Conservation (phyloP, 2,329 filamentous ascomycete genomes). For the Aspergillus novoparasiticus region DNA sequence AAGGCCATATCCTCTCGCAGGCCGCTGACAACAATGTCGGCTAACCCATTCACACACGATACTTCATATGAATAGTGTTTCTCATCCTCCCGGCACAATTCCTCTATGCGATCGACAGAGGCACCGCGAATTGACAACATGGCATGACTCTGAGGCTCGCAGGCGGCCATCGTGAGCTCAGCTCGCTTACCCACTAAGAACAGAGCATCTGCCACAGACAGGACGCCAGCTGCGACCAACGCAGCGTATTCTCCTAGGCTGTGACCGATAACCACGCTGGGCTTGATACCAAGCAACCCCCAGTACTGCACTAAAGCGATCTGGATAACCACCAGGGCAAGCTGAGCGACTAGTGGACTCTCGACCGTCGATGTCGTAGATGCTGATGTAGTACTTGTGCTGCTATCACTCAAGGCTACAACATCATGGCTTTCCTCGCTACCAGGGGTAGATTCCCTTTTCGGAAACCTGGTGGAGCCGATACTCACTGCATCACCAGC, state of each 20-base stretch:
- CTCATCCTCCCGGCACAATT: constrained; percentile 20
- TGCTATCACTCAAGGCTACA: too few relatives aligned
- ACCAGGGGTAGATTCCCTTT: too few relatives aligned
- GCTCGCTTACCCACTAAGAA: constrained; percentile 72
- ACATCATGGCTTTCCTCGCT: too few relatives aligned
- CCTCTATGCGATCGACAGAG: constrained; percentile 45
- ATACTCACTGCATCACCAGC: too few relatives aligned
- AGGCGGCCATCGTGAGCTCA: constrained; percentile 65
- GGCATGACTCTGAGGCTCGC: constrained; percentile 66
- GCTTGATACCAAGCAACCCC: constrained; percentile 31
- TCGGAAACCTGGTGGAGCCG: too few relatives aligned
- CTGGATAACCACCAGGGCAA: constrained; percentile 40
- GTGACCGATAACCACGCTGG: constrained; percentile 58
- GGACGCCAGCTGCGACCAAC: constrained; percentile 34
- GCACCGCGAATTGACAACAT: constrained; percentile 61
- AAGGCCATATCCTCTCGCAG: constrained; percentile 61
- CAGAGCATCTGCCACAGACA: constrained; percentile 48
- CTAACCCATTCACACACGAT: constrained; percentile 75
- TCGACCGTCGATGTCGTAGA: too few relatives aligned
- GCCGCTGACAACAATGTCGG: constrained; percentile 73
- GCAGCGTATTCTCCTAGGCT: constrained; percentile 45
- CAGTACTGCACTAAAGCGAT: constrained; percentile 43
- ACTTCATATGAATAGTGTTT: constrained; percentile 49
- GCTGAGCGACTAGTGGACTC: constrained; percentile 33
- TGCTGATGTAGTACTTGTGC: too few relatives aligned